phyloP scores from a whole-genome alignment of 352 stramenopile species.

The Phytophthora quininea region DNA sequence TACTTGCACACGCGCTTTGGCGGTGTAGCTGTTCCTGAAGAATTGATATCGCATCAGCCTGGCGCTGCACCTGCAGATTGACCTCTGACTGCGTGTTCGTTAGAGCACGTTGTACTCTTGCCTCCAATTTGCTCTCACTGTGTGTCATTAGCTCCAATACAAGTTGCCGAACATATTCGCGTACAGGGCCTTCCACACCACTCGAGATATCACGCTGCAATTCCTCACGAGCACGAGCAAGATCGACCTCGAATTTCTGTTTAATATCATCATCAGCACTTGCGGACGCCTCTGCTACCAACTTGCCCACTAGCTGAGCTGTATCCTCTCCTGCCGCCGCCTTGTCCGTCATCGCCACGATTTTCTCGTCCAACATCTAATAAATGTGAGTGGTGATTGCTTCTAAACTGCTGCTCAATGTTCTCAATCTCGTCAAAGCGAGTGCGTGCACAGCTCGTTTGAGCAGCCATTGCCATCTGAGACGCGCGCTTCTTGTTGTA shows the following conservation, averaged over 20 bases:
- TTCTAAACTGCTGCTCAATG: not conserved
- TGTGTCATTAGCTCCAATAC: slow-evolving; percentile 8
- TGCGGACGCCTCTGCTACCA: not conserved
- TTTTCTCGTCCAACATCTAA: not conserved
- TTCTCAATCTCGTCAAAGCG: not conserved
- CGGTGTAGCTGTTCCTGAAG: not conserved
- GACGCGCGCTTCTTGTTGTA: slow-evolving; percentile 1
- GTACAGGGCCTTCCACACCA: slow-evolving; percentile 6
- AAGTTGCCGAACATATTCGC: slow-evolving; percentile 11
- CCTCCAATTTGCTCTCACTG: slow-evolving; percentile 8
- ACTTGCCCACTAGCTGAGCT: slow-evolving; percentile 2
- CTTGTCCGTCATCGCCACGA: not conserved
- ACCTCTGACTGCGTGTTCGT: slow-evolving; percentile 3
- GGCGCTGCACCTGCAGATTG: not conserved
- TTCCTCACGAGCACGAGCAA: slow-evolving; percentile 4
- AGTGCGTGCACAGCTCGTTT: not conserved
- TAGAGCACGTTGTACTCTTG: slow-evolving; percentile 3
- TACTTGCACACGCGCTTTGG: not conserved
- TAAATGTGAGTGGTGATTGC: not conserved
- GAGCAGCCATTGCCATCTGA: not conserved
- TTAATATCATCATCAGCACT: slow-evolving; percentile 12
- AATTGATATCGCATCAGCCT: not conserved
- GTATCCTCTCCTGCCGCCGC: slow-evolving; percentile 6
- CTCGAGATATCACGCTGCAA: slow-evolving; percentile 8
- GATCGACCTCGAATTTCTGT: not conserved